Evolutionary conservation across 306 rosid genomes (phyloP).

Genomic region (Chamaecrista fasciculata): DNA sequence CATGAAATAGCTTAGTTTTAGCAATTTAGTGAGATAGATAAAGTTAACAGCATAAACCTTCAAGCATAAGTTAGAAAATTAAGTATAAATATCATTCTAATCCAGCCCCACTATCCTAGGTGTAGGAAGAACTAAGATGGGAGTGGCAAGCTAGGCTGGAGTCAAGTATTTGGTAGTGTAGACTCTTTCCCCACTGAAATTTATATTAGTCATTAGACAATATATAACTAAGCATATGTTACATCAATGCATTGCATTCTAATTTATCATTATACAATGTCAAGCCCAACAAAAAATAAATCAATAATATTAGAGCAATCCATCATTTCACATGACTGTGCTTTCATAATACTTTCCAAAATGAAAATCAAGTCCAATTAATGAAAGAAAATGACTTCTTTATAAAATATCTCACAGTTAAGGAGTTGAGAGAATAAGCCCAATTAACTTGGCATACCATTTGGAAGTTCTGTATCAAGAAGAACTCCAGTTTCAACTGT

Average conservation of each 20-base stretch:
- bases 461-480: constrained; percentile 90
- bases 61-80: constrained; percentile 22
- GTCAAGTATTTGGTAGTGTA: neutral
- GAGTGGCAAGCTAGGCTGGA: neutral
- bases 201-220: constrained; percentile 1
- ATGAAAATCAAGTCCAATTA: constrained; percentile 19
- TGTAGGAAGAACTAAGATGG: neutral
- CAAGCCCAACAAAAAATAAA: constrained; percentile 6
- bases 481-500: constrained; percentile 95
- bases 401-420: constrained; percentile 5
- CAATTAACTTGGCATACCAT: constrained; percentile 50
- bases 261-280: neutral
- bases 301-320: neutral
- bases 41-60: constrained; percentile 19
- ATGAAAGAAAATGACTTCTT: constrained; percentile 11
- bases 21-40: too few species aligned
- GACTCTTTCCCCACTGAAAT: neutral
- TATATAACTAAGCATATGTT: neutral
- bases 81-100: neutral
- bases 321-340: constrained; percentile 6
- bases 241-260: constrained; percentile 15
- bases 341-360: neutral
- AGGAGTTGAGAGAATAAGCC: neutral
- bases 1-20: neutral
- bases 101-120: neutral